Conservation (phyloP, 1,284 basidiomycete species). For the Puccinia polysora region DNA sequence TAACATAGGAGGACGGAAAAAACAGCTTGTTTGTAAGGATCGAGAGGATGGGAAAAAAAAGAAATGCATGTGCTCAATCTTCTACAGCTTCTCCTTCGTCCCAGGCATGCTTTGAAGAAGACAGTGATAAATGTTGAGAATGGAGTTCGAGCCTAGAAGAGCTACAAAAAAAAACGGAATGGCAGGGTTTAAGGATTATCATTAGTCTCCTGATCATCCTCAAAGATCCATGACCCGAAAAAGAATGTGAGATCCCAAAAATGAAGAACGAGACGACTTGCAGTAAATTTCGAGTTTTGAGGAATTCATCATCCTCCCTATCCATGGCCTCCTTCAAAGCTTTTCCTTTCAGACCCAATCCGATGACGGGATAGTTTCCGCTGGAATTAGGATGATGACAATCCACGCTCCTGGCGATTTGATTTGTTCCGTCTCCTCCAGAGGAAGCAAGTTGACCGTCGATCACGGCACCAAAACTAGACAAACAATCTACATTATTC, state of each 20-base stretch:
- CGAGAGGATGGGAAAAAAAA: no score
- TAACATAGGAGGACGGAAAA: no score
- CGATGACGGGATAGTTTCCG: neutral
- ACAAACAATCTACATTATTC: neutral
- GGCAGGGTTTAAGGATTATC: neutral
- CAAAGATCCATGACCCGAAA: neutral
- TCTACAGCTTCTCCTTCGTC: conserved; percentile 40
- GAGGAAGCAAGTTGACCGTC: neutral
- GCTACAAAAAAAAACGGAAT: neutral
- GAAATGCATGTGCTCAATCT: no score
- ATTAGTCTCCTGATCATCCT: no score
- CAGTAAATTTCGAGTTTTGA: neutral
- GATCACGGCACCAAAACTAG: neutral
- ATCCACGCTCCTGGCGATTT: neutral
- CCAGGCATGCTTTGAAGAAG: conserved; percentile 10
- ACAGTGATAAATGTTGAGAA: neutral
- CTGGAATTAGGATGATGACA: neutral
- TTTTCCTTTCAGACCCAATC: conserved; percentile 29
- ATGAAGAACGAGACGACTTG: neutral
- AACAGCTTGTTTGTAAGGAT: no score
- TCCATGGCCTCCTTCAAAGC: conserved; percentile 42
- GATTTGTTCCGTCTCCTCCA: neutral
- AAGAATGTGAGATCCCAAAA: neutral
- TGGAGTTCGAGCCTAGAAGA: neutral
- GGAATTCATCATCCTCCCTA: conserved; percentile 38